A percentile compares a stretch with the other conserved stretches of the same genome.
These are phyloP conservation scores for Pachysolen tannophilus DNA, from an alignment of 805 yeast genomes.

Conservation along the genomic window DNA sequence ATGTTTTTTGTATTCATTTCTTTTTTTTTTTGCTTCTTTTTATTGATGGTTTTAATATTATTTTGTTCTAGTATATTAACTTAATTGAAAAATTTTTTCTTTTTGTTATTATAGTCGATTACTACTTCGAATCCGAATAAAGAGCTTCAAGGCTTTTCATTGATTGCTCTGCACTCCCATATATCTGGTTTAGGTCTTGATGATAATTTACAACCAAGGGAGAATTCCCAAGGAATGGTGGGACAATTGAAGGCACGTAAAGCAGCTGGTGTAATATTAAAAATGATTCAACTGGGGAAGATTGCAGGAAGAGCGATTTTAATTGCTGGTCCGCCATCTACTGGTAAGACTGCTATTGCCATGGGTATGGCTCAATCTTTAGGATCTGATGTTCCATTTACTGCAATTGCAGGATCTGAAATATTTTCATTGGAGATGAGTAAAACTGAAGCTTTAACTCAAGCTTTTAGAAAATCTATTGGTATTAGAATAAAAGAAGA, in stretches of 20 bases:
- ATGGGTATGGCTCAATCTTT: constrained; percentile 80
- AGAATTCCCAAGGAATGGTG: constrained; percentile 88
- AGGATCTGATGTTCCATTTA: constrained; percentile 81
- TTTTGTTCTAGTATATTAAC: too few relatives aligned
- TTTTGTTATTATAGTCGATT: too few relatives aligned
- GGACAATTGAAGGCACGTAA: constrained; percentile 93
- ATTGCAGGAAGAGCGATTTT: constrained; percentile 96
- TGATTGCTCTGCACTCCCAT: constrained; percentile 97
- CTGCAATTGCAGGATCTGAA: constrained; percentile 92
- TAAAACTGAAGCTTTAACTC: constrained; percentile 94
- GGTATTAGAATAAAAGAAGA: constrained; percentile 95
- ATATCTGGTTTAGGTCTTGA: constrained; percentile 96
- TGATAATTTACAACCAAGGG: constrained; percentile 78
- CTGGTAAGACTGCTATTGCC: constrained; percentile 98
- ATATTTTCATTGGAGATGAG: constrained; percentile 85
- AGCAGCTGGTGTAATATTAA: constrained; percentile 91
- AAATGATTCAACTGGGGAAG: constrained; percentile 87
- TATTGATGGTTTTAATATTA: too few relatives aligned
- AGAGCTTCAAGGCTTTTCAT: constrained; percentile 14
- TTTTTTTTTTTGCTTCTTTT: too few relatives aligned
- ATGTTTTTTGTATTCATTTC: too few relatives aligned
- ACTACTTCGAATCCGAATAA: constrained; percentile 9
- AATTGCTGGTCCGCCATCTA: constrained; percentile 97
- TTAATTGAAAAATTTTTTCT: too few relatives aligned
- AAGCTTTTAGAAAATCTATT: constrained; percentile 91